Conservation (phyloP, 108 stramenopile species). For the Nannochloropsis oceanica region DNA sequence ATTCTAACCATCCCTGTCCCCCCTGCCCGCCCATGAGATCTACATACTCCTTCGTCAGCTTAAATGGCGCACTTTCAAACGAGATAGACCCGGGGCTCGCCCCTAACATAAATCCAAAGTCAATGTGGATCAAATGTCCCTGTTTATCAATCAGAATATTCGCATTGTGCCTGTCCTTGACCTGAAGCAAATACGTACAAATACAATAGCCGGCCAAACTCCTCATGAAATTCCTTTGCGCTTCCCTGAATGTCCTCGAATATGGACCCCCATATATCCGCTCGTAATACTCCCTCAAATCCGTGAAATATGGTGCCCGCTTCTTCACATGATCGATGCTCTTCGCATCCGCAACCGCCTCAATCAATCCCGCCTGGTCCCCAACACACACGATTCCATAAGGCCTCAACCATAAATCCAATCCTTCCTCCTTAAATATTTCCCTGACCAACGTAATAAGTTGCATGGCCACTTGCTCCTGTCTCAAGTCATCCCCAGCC, state of each 20-base stretch:
- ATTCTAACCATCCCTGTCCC: constrained; percentile 7
- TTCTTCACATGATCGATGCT: constrained; percentile 42
- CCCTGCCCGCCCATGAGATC: constrained; percentile 35
- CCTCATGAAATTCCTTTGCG: constrained; percentile 34
- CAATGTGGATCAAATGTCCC: constrained; percentile 70
- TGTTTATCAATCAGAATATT: constrained; percentile 78
- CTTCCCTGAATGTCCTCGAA: constrained; percentile 18
- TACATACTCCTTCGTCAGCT: constrained; percentile 49
- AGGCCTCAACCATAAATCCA: constrained; percentile 30
- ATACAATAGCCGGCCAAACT: constrained; percentile 41
- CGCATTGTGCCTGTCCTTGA: constrained; percentile 91
- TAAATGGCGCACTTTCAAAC: constrained; percentile 62
- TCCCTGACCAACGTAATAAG: constrained; percentile 8
- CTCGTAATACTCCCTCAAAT: constrained; percentile 54
- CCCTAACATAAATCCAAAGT: constrained; percentile 92
- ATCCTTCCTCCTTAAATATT: constrained; percentile 27
- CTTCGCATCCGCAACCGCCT: constrained; percentile 30
- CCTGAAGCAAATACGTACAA: constrained; percentile 83
- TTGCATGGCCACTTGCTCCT: constrained; percentile 42
- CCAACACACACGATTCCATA: constrained; percentile 36
- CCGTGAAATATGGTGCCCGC: background rate
- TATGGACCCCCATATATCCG: constrained; percentile 49
- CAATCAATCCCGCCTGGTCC: constrained; percentile 30
- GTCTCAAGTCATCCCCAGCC: constrained; percentile 41
- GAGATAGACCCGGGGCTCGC: constrained; percentile 75